phyloP scores from a whole-genome alignment of 768 basidiomycete species.

The Mrakia gelida region DNA sequence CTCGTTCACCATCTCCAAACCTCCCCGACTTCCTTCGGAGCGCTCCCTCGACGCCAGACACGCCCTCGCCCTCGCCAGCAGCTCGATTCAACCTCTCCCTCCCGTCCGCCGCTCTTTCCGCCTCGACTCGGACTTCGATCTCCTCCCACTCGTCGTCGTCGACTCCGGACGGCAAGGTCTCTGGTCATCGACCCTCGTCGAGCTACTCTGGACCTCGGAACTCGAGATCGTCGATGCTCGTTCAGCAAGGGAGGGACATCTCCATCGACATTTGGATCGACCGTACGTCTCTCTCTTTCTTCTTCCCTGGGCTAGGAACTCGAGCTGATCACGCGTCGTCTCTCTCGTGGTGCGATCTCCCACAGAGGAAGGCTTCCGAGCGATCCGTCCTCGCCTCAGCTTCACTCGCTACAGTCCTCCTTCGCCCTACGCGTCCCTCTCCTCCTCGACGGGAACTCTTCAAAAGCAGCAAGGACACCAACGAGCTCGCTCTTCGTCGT shows the following conservation, averaged over 20 bases:
- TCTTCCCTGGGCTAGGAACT: background rate
- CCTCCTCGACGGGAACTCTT: background rate
- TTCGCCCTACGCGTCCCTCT: background rate
- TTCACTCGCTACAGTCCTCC: constrained; percentile 52
- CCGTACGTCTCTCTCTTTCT: constrained; percentile 47
- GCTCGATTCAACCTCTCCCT: background rate
- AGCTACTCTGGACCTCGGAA: constrained; percentile 5
- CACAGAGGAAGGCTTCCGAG: constrained; percentile 63
- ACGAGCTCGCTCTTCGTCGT: constrained; percentile 34
- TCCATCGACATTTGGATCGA: constrained; percentile 67
- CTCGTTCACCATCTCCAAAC: background rate
- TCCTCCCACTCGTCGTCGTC: background rate
- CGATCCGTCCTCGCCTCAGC: constrained; percentile 57
- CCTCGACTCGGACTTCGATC: background rate
- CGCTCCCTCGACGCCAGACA: background rate
- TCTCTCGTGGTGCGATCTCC: background rate
- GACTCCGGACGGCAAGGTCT: background rate
- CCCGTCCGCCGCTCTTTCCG: background rate
- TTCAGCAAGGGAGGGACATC: constrained; percentile 43
- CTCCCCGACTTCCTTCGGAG: background rate
- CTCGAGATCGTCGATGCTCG: background rate
- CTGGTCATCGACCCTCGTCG: background rate
- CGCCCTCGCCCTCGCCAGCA: background rate
- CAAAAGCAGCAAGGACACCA: constrained; percentile 36
- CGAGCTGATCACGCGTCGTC: background rate